phyloP scores from a whole-genome alignment of 2,329 filamentous ascomycete genomes.

The Conoideocrella luteorostrata region DNA sequence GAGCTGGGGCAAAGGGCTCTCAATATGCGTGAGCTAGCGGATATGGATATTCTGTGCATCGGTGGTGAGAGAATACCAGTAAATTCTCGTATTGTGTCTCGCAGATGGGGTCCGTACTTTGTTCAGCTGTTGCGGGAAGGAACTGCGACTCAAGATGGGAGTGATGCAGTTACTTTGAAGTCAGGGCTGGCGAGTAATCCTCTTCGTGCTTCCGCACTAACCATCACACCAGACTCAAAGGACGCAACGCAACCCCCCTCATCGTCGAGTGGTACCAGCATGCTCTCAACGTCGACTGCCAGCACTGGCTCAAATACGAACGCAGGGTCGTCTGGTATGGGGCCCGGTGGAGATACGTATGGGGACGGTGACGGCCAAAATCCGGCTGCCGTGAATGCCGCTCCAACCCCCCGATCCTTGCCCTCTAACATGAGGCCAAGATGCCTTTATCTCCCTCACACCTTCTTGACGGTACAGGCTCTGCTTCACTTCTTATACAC shows the following conservation, averaged over 20 bases:
- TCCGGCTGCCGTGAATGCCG: conserved; percentile 39
- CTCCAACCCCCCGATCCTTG: conserved; percentile 50
- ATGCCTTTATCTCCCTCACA: conserved; percentile 89
- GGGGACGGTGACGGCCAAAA: conserved; percentile 36
- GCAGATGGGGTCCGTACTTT: conserved; percentile 94
- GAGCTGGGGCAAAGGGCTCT: conserved; percentile 79
- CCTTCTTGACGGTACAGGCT: conserved; percentile 79
- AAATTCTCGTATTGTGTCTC: conserved; percentile 81
- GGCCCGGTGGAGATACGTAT: conserved; percentile 28
- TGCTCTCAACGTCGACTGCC: conserved; percentile 28
- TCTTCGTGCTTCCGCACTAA: conserved; percentile 73
- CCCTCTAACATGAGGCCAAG: conserved; percentile 66
- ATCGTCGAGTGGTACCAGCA: conserved; percentile 37
- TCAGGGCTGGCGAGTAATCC: conserved; percentile 52
- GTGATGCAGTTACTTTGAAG: conserved; percentile 69
- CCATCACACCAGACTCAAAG: conserved; percentile 66
- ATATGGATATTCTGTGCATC: conserved; percentile 95
- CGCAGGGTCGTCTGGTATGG: conserved; percentile 22
- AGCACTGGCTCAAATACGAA: neutral
- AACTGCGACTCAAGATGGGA: conserved; percentile 62
- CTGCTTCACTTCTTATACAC: conserved; percentile 93
- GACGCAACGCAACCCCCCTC: conserved; percentile 35
- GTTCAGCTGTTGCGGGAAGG: conserved; percentile 84
- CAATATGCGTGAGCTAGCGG: conserved; percentile 74
- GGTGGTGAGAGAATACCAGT: conserved; percentile 88